Evolutionary conservation across 768 basidiomycete genomes (phyloP), one percentile per base, ranked within the genome.

Genomic region (Calocera cornea): DNA sequence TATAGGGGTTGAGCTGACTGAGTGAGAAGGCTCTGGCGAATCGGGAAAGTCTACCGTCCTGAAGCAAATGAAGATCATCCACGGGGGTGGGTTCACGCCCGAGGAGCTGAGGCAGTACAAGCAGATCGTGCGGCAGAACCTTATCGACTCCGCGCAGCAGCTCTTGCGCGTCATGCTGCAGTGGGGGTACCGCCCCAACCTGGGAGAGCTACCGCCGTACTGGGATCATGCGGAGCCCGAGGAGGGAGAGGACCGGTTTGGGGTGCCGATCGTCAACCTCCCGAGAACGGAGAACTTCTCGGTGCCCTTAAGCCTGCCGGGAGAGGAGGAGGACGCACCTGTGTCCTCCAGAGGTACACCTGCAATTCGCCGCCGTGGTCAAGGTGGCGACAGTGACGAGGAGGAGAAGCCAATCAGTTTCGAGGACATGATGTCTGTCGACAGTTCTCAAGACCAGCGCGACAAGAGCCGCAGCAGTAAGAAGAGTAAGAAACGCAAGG

Each of bases 61-160:
- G 36, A 97, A 98, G 75, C 95, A 98, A 77, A 97, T 98, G 94
- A 97, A 95, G 82, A 95, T 97, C 68, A 94, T 97, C 64, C 90
- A 98, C 76, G 90, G 95, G 76, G 86, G 87, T 69, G 95, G 95
- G 14, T 98, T 93, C 78, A 84, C 87, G 1, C 77, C 78, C 8
- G 83, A 88, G 0, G 93, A 97, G 75, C 84, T 92, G 31, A 80
- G 87, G 69, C 81, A 84, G 1, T 95, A 85, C 79, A 81, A 89
- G 22, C 83, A 86, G 0, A 87, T 87, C 34, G 86, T 98, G 63
- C 92, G 88, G 78, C 86, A 86, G 72, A 90, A 95, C 75, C 86
- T 95, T 2, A 80, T 95, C 69, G 95, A 97, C 70, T 90, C 87
- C 3, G 93, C 90, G 0, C 90, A 95, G 71, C 87, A 87, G 3